Evolutionary conservation across 441 rosid species (phyloP).

Genomic region (Euphorbia celastroides): DNA sequence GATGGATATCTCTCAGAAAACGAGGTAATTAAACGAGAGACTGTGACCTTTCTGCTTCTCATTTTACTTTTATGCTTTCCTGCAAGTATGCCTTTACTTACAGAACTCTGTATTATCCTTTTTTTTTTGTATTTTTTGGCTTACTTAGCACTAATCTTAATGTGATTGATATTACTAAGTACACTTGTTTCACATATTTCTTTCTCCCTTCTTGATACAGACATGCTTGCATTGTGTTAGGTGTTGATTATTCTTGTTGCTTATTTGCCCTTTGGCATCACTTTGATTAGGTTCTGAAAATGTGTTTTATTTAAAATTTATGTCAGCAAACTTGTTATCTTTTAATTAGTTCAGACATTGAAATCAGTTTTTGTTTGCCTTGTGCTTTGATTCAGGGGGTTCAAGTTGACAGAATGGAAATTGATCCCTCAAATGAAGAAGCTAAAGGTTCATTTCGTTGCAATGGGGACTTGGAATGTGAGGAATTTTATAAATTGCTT

Average conservation of each 20-base stretch:
- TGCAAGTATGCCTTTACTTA: not conserved
- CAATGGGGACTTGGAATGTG: conserved; percentile 41
- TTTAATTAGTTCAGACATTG: not conserved
- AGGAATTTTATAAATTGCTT: conserved; percentile 42
- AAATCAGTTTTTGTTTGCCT: conserved; percentile 5
- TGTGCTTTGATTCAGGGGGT: conserved; percentile 67
- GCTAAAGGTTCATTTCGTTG: conserved; percentile 28
- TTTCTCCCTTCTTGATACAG: not conserved
- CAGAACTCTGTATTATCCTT: not conserved
- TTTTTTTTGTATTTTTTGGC: not conserved
- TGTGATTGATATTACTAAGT: not conserved
- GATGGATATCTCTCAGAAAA: conserved; percentile 96
- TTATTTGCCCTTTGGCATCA: not conserved
- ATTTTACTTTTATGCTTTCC: not conserved
- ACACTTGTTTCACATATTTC: not conserved
- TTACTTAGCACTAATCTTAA: not conserved
- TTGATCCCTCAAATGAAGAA: conserved; percentile 41
- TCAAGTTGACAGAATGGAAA: conserved; percentile 63
- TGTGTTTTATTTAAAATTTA: not conserved
- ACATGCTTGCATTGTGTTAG: not conserved
- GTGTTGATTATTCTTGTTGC: too few relatives aligned
- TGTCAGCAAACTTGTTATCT: not conserved
- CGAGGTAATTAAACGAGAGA: conserved; percentile 46
- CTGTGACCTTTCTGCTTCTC: not conserved
- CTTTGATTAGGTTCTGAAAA: not conserved